Evolutionary conservation across 768 basidiomycete species (phyloP), one percentile per base, ranked within the genome.

Genomic region (Panus rudis): DNA sequence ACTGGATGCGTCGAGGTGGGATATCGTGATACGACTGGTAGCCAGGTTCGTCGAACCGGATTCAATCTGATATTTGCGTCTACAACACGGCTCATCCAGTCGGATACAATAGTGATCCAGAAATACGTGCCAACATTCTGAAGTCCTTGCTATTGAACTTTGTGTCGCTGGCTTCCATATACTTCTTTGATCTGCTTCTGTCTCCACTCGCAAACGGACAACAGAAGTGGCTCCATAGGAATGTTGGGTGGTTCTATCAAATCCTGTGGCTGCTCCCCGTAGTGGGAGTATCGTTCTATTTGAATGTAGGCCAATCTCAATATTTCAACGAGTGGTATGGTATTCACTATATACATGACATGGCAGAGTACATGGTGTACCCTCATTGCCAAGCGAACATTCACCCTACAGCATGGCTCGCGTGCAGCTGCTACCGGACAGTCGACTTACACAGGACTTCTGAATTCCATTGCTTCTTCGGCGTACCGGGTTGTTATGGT

Each of bases 401-500:
- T 79, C 56, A 60, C 73, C 4, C 67, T 89, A n/a, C 79, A 79
- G 46, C 76, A 86, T 49, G 88, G 89, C 17, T 67, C 68, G 12
- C 75, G 77, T 25, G 68, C 79, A 8, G 66, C 70, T 14, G 56
- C 56, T 2, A 70, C 71, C 27, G 70, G 72, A 26, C 69, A 81
- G 6, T 66, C 73, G 32, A 78, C 79, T 0, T 86, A 85, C 57
- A 74, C 71, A 3, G 81, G 83, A 7, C 69, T 90, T 63, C 67
- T 92, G 42, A 84, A 75, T 14, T 73, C 80, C 33, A 70, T 90
- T 27, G 85, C 88, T 13, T 81, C 82, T 14, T 87, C 85, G 6
- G 85, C 85, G 4, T 92, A 92, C 53, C 76, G 89, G 14, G 72
- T 73, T 2, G 78, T 91, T 44, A 88, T 93, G 83, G 75, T 91